phyloP scores from a whole-genome alignment of 306 rosid species.

The Ceratonia siliqua region DNA sequence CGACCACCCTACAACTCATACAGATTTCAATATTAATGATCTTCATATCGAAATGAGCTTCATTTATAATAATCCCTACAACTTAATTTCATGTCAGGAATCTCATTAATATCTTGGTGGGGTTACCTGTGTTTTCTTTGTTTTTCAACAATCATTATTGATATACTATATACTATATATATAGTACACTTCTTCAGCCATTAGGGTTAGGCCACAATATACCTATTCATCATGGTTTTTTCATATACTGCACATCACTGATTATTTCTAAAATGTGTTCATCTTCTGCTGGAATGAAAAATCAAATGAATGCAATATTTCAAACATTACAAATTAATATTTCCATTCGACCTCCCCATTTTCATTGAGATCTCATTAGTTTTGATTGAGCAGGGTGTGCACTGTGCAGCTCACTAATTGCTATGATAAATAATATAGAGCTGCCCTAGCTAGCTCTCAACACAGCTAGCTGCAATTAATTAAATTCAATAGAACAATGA shows the following conservation, averaged over 20 bases:
- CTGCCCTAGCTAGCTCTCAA: background rate
- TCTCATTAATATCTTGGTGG: conserved; percentile 53
- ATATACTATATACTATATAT: background rate
- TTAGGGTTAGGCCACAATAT: background rate
- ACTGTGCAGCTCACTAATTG: background rate
- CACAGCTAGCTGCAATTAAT: background rate
- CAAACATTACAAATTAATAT: no score
- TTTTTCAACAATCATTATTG: background rate
- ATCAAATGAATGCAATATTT: no score
- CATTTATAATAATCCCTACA: conserved; percentile 57
- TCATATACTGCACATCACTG: background rate
- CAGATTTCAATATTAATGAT: conserved; percentile 35
- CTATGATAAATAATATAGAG: background rate
- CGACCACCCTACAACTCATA: conserved; percentile 30
- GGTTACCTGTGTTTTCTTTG: conserved; percentile 5
- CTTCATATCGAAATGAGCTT: conserved; percentile 51
- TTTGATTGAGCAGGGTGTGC: no score
- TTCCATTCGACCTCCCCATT: no score
- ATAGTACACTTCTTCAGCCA: background rate
- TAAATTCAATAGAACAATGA: background rate
- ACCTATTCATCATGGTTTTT: background rate
- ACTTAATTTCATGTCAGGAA: conserved; percentile 68
- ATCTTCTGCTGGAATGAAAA: no score
- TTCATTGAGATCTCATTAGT: background rate
- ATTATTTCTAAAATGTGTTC: no score